Evolutionary conservation across 306 rosid genomes (phyloP), one percentile per base, ranked within the genome.

Genomic region (Dalbergia oliveri): DNA sequence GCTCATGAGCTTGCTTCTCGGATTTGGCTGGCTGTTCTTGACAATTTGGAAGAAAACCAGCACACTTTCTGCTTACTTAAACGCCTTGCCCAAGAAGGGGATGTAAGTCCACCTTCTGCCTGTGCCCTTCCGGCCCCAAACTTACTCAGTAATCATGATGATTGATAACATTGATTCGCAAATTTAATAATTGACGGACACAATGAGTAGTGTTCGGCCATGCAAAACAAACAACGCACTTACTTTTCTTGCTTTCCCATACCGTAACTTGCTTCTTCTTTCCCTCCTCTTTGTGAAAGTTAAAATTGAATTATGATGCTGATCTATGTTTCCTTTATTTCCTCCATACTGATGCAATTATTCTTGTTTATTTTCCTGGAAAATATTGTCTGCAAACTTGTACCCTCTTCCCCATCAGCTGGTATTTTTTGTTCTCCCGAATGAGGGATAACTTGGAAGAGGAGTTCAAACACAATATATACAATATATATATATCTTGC

Each of bases 11-110:
- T 87, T 82, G 91, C 91, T 64, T 91, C 95, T 77, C 83, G 59
- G 72, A 86, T 91, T 44, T 94, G 98, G 98, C 69, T 94, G 15
- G 91, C 92, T 62, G 94, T 91, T 83, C 72, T 94, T 33, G 91
- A 94, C 85, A 88, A 84, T 79, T 79, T 91, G 79, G 94, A 94
- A 80, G 92, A 89, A 62, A 90, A 87, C 15, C 86, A 86, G 8
- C 87, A 79, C 63, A 84, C 95, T 0, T 94, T 90, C 74, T 77
- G 63, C 56, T 70, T 94, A 68, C 94, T 94, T 67, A 94, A 86
- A 79, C 86, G 85, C 66, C 91, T 94, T 45, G 93, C 92, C 14
- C 89, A 69, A 64, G 95, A 94, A 77, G 91, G 84, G 26, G 98
- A 90, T 75, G 98, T 94, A 84, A 88, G 97, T 67, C 58, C 16